These are phyloP conservation scores for Choiromyces venosus DNA, from an alignment of 495 filamentous ascomycete genomes.

Conservation along the genomic window DNA sequence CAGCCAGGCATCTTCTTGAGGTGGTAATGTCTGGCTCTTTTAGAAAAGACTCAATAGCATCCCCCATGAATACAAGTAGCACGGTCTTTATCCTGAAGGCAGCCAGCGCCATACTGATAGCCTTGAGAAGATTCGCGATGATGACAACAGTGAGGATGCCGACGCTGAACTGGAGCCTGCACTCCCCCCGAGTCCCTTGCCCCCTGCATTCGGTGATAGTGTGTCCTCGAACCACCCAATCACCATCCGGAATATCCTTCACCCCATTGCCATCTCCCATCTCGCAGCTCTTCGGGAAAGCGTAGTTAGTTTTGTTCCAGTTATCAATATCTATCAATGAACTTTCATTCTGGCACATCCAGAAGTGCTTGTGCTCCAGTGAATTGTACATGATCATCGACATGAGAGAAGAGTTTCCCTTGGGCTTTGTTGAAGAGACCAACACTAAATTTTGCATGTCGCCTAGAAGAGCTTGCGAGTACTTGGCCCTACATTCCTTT, in stretches of 20 bases:
- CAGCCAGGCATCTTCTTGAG: conserved; percentile 38
- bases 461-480: background rate
- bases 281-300: conserved; percentile 20
- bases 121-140: conserved; percentile 45
- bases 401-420: background rate
- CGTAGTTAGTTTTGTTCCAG: conserved; percentile 6
- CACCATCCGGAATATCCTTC: conserved; percentile 12
- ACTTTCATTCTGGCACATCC: conserved; percentile 32
- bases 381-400: background rate
- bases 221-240: conserved; percentile 26
- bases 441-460: background rate
- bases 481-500: background rate
- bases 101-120: conserved; percentile 41
- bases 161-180: conserved; percentile 47
- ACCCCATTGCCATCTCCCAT: conserved; percentile 20
- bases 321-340: background rate
- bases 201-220: conserved; percentile 47
- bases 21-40: conserved; percentile 45
- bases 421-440: background rate
- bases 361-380: conserved; percentile 6
- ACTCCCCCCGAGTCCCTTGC: conserved; percentile 39
- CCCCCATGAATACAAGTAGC: conserved; percentile 50
- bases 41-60: conserved; percentile 52
- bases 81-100: conserved; percentile 12
- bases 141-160: conserved; percentile 46